Conservation (phyloP, 2,329 filamentous ascomycete genomes). For the Fragosphaeria purpurea region DNA sequence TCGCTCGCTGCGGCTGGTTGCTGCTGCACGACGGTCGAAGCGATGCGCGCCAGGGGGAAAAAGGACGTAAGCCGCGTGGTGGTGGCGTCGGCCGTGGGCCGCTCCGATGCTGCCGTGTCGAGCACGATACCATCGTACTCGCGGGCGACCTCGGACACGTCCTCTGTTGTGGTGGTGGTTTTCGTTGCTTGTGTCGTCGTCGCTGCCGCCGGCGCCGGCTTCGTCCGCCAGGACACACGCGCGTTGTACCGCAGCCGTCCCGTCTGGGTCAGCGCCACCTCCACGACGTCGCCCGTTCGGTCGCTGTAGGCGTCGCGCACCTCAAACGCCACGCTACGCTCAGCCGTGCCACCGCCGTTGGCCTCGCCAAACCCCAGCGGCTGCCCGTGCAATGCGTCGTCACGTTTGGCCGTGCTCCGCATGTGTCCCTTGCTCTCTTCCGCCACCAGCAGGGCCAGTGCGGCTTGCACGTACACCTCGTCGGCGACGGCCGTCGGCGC, state of each 20-base stretch:
- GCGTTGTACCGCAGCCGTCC: slow-evolving; percentile 38
- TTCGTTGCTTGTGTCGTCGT: not conserved
- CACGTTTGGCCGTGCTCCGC: not conserved
- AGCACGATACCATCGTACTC: slow-evolving; percentile 37
- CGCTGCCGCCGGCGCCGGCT: slow-evolving; percentile 15
- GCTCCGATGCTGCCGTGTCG: slow-evolving; percentile 20
- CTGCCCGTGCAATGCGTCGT: slow-evolving; percentile 28
- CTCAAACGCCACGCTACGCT: slow-evolving; percentile 42
- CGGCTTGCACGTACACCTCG: slow-evolving; percentile 79
- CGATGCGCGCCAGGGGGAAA: slow-evolving; percentile 70
- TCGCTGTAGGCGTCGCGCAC: slow-evolving; percentile 49
- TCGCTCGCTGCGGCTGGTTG: slow-evolving; percentile 16
- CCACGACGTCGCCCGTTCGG: slow-evolving; percentile 38
- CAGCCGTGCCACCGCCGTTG: slow-evolving; percentile 20
- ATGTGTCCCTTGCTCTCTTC: slow-evolving; percentile 21
- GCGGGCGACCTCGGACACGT: slow-evolving; percentile 13
- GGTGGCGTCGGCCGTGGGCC: slow-evolving; percentile 2
- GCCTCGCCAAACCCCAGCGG: slow-evolving; percentile 45
- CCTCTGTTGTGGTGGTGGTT: not conserved
- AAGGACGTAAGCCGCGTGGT: slow-evolving; percentile 53
- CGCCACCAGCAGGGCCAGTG: slow-evolving; percentile 58
- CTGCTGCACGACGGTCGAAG: slow-evolving; percentile 64
- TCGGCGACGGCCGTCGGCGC: slow-evolving; percentile 47
- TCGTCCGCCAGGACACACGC: slow-evolving; percentile 31
- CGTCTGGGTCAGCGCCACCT: slow-evolving; percentile 40